A percentile compares a stretch with the other conserved stretches of the same genome.
phyloP scores from a whole-genome alignment of 306 rosid genomes.

The Alnus rubra region DNA sequence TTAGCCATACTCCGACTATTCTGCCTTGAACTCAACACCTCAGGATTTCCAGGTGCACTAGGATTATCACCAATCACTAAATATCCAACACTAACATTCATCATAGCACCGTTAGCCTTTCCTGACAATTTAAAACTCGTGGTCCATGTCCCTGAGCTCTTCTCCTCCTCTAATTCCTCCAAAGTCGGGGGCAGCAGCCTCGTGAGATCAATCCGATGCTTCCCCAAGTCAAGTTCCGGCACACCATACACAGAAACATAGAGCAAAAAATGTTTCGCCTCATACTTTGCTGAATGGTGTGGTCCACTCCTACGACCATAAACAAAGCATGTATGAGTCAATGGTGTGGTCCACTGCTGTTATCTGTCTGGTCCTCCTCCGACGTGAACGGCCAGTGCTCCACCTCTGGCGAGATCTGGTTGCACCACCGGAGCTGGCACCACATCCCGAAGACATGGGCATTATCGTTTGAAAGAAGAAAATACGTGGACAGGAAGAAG shows the following conservation, averaged over 20 bases:
- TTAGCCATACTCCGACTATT: conserved; percentile 31
- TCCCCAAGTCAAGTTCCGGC: conserved; percentile 77
- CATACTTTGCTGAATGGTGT: conserved; percentile 81
- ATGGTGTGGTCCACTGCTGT: background rate
- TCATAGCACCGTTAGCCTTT: conserved; percentile 65
- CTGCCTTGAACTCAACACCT: conserved; percentile 39
- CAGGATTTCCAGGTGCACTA: conserved; percentile 35
- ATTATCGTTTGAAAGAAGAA: too few species aligned
- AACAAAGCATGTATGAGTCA: conserved; percentile 65
- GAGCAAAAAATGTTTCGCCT: conserved; percentile 73
- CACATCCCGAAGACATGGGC: too few species aligned
- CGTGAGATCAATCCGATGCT: conserved; percentile 82
- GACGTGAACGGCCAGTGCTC: too few species aligned
- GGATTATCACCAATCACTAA: conserved; percentile 52
- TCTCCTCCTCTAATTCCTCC: conserved; percentile 85
- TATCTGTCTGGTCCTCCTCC: too few species aligned
- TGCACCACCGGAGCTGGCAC: too few species aligned
- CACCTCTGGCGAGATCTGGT: too few species aligned
- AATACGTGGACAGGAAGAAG: too few species aligned
- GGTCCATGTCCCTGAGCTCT: conserved; percentile 77
- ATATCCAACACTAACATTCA: conserved; percentile 92
- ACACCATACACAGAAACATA: conserved; percentile 63
- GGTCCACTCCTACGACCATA: conserved; percentile 79
- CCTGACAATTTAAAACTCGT: conserved; percentile 80
- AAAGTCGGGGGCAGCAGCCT: conserved; percentile 84